These are phyloP conservation scores for Eurotiales sp. DNA, from an alignment of 2,329 filamentous ascomycete genomes.

Conservation along the genomic window DNA sequence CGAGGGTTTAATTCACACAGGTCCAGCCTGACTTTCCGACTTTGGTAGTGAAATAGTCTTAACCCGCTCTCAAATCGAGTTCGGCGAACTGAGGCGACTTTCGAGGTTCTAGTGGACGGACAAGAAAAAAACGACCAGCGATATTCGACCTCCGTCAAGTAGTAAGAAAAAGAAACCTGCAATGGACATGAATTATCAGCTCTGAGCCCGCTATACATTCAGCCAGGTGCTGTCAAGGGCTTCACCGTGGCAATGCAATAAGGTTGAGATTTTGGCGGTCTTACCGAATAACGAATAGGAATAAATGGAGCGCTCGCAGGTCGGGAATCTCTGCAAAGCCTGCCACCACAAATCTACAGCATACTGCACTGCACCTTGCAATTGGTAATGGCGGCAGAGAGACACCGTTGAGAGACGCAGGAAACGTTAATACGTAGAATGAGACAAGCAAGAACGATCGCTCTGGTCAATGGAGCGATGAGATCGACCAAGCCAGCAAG, in stretches of 20 bases:
- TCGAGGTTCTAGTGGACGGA: not conserved
- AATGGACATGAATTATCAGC: not conserved
- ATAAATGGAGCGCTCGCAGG: slow-evolving; percentile 1
- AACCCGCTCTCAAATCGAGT: not conserved
- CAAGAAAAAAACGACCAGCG: slow-evolving; percentile 6
- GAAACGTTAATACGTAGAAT: not conserved
- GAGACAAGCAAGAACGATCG: not conserved
- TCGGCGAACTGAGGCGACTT: not conserved
- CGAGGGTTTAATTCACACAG: not conserved
- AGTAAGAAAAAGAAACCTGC: slow-evolving; percentile 4
- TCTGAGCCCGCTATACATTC: no score
- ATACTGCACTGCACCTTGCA: slow-evolving; percentile 4
- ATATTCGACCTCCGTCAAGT: slow-evolving; percentile 8
- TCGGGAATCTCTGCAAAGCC: slow-evolving; percentile 4
- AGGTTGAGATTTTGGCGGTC: not conserved
- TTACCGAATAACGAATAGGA: not conserved
- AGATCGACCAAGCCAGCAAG: slow-evolving; percentile 1
- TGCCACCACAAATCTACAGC: slow-evolving; percentile 7
- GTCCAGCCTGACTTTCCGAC: slow-evolving; percentile 12
- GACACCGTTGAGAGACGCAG: not conserved
- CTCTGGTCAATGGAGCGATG: not conserved
- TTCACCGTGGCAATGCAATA: not conserved
- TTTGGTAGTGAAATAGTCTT: not conserved
- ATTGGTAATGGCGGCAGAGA: not conserved
- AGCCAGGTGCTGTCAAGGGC: not conserved